Conservation (phyloP, 2,329 filamentous ascomycete species). For the Moelleriella libera region DNA sequence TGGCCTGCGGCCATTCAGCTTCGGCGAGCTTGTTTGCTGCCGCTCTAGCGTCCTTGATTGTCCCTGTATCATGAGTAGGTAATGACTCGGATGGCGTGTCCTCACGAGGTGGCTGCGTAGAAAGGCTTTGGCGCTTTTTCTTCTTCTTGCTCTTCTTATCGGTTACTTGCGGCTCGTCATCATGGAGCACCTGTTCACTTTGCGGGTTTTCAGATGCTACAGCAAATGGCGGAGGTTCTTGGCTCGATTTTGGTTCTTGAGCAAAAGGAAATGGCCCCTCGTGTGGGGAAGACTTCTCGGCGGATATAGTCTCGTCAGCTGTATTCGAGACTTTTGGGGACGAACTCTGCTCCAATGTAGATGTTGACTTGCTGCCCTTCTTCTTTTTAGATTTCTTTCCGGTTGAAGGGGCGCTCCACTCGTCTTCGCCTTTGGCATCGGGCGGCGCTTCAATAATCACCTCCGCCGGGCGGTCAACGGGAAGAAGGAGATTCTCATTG, state of each 20-base stretch:
- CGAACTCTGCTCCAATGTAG: background rate
- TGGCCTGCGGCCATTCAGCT: constrained; percentile 1
- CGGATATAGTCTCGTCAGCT: background rate
- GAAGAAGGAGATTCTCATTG: background rate
- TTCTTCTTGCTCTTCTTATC: background rate
- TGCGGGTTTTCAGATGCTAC: too few relatives aligned
- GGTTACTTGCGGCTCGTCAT: background rate
- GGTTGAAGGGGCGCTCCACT: constrained; percentile 5
- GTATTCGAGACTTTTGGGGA: background rate
- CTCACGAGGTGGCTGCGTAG: background rate
- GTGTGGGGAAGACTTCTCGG: background rate
- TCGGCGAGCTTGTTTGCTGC: background rate
- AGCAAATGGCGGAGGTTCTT: too few relatives aligned
- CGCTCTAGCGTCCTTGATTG: background rate
- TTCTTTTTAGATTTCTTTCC: constrained; percentile 16
- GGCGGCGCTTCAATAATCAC: background rate
- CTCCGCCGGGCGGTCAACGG: background rate
- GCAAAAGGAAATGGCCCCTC: too few relatives aligned
- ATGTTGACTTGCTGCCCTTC: constrained; percentile 13
- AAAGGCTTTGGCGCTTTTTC: background rate
- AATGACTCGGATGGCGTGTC: background rate
- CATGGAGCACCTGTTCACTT: background rate
- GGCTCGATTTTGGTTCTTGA: too few relatives aligned
- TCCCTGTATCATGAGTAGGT: too few relatives aligned
- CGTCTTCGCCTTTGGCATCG: constrained; percentile 7